A percentile compares a stretch with the other conserved stretches of the same genome.
These are phyloP conservation scores for Talaromyces trachyspermus DNA, from an alignment of 495 filamentous ascomycete species.

Conservation along the genomic window DNA sequence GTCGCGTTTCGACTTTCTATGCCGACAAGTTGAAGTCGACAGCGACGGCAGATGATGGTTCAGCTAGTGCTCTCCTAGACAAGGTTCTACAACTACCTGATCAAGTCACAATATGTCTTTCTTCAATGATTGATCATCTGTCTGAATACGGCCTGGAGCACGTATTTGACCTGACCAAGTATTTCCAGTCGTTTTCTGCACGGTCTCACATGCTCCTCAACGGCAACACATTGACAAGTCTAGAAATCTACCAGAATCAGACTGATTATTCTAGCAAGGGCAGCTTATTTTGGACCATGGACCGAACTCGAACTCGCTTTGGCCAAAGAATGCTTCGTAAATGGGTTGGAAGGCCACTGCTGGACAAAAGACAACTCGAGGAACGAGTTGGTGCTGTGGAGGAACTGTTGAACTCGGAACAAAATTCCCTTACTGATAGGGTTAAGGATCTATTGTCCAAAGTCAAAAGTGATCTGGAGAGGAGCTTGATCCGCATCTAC, in stretches of 20 bases:
- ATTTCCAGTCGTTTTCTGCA: conserved; percentile 94
- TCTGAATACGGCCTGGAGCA: conserved; percentile 91
- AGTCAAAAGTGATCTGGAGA: conserved; percentile 78
- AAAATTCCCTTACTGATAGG: conserved; percentile 61
- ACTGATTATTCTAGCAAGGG: conserved; percentile 83
- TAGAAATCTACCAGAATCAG: conserved; percentile 94
- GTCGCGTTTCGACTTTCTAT: conserved; percentile 91
- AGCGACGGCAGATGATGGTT: conserved; percentile 34
- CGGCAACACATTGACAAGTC: conserved; percentile 85
- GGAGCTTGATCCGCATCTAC: conserved; percentile 89
- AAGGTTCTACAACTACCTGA: conserved; percentile 82
- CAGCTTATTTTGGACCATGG: conserved; percentile 90
- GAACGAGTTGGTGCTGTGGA: conserved; percentile 84
- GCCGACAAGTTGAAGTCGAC: conserved; percentile 73
- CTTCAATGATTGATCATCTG: conserved; percentile 93
- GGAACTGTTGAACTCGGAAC: conserved; percentile 67
- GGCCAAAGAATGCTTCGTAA: conserved; percentile 82
- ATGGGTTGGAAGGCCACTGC: conserved; percentile 89
- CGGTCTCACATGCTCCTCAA: conserved; percentile 94
- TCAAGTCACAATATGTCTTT: conserved; percentile 83
- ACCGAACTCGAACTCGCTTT: conserved; percentile 87
- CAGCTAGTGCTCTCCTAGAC: conserved; percentile 60
- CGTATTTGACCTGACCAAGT: conserved; percentile 93
- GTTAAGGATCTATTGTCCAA: conserved; percentile 60
- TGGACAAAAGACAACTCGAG: conserved; percentile 70